A percentile compares a stretch with the other conserved stretches of the same genome.
Conservation (phyloP, 495 filamentous ascomycete genomes). For the Podospora anserina region DNA sequence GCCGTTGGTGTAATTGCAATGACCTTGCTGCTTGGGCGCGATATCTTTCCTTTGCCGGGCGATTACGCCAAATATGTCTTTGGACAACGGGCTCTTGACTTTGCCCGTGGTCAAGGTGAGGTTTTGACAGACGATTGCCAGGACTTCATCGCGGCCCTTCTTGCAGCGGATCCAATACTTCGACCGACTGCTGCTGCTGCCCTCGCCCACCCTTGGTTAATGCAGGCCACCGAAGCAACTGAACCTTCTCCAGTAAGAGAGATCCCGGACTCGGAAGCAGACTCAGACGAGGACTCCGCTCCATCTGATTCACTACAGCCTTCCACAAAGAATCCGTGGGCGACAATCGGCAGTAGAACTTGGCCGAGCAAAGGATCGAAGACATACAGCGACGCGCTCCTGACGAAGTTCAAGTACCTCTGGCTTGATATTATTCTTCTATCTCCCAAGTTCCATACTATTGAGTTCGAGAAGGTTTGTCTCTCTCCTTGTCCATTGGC, state of each 20-base stretch:
- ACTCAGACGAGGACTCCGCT: background rate
- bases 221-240: background rate
- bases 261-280: background rate
- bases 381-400: background rate
- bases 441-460: background rate
- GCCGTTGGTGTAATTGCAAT: constrained; percentile 8
- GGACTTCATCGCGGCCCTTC: background rate
- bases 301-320: background rate
- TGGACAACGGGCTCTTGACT: background rate
- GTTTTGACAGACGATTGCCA: background rate
- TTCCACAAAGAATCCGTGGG: background rate
- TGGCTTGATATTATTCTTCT: background rate
- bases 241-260: background rate
- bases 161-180: constrained; percentile 2
- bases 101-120: background rate
- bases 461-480: background rate
- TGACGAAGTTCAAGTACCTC: background rate
- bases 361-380: background rate
- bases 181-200: background rate
- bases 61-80: background rate
- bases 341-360: background rate
- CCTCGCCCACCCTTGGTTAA: background rate
- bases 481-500: background rate
- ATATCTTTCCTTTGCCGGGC: background rate
- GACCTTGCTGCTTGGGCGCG: background rate